phyloP scores from a whole-genome alignment of 768 basidiomycete genomes.

The Lactifluus echinatus region DNA sequence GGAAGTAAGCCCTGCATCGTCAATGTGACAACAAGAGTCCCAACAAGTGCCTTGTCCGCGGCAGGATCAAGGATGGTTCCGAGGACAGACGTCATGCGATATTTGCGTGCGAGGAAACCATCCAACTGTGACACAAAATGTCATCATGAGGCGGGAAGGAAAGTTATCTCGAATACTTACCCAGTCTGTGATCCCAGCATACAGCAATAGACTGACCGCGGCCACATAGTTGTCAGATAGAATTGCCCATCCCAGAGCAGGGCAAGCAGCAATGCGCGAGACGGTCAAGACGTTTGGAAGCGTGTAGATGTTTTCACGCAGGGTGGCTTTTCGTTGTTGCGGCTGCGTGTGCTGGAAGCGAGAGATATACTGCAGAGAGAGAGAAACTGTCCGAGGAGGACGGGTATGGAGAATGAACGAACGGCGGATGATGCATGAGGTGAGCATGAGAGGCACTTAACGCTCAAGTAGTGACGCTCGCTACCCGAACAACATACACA shows the following conservation, averaged over 20 bases:
- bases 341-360: conserved; percentile 11
- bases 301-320: conserved; percentile 88
- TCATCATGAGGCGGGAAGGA: neutral
- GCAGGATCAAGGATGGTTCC: conserved; percentile 96
- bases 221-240: conserved; percentile 68
- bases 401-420: neutral
- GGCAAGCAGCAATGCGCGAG: conserved; percentile 83
- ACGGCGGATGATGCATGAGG: neutral
- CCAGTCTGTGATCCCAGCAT: conserved; percentile 88
- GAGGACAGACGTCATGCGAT: conserved; percentile 82
- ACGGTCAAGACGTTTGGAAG: conserved; percentile 84
- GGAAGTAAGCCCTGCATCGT: conserved; percentile 80
- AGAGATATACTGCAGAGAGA: neutral
- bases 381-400: neutral
- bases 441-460: neutral
- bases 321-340: conserved; percentile 19
- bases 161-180: conserved; percentile 32
- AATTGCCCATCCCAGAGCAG: conserved; percentile 86
- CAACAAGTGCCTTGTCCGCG: conserved; percentile 94
- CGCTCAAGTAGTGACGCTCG: no score
- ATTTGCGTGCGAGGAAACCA: conserved; percentile 82
- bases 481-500: neutral
- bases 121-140: conserved; percentile 55
- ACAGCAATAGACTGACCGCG: conserved; percentile 78
- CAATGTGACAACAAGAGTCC: conserved; percentile 82